Conservation (phyloP, 768 basidiomycete species). For the Collybia nuda region DNA sequence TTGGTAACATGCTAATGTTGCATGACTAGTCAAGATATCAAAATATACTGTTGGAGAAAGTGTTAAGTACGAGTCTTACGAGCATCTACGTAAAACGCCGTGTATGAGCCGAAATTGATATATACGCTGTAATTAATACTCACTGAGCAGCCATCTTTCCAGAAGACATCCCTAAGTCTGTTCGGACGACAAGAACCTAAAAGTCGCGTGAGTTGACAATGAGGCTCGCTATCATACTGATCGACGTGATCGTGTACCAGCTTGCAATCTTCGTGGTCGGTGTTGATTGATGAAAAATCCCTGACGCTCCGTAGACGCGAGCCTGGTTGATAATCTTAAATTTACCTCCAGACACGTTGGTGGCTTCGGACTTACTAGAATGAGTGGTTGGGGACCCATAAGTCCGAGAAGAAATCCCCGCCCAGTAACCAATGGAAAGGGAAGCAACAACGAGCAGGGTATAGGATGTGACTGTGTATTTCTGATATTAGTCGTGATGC, state of each 20-base stretch:
- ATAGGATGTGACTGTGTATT: conserved; percentile 21
- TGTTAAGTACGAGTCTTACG: conserved; percentile 29
- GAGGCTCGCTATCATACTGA: neutral
- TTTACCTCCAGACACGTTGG: too few relatives aligned
- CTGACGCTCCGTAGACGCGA: conserved; percentile 11
- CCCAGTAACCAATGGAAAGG: conserved; percentile 41
- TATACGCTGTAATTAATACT: conserved; percentile 22
- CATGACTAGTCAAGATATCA: conserved; percentile 53
- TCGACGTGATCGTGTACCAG: conserved; percentile 48
- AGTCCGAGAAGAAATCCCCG: conserved; percentile 25
- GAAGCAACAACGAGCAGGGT: conserved; percentile 30
- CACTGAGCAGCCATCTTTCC: conserved; percentile 86
- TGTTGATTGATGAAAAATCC: conserved; percentile 14
- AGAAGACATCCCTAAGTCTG: conserved; percentile 66
- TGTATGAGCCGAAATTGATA: neutral
- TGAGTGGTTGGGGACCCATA: neutral
- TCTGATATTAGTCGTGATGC: neutral
- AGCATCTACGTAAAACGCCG: conserved; percentile 34
- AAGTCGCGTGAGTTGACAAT: neutral
- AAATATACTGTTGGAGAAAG: neutral
- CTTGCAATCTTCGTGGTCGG: conserved; percentile 55
- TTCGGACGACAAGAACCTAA: conserved; percentile 60
- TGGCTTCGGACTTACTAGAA: neutral
- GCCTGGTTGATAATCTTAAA: conserved; percentile 9
- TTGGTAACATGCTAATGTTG: conserved; percentile 88